A percentile compares a stretch with the other conserved stretches of the same genome.
phyloP scores from a whole-genome alignment of 192 early-diverging fungal species.

The Polychytrium aggregatum region DNA sequence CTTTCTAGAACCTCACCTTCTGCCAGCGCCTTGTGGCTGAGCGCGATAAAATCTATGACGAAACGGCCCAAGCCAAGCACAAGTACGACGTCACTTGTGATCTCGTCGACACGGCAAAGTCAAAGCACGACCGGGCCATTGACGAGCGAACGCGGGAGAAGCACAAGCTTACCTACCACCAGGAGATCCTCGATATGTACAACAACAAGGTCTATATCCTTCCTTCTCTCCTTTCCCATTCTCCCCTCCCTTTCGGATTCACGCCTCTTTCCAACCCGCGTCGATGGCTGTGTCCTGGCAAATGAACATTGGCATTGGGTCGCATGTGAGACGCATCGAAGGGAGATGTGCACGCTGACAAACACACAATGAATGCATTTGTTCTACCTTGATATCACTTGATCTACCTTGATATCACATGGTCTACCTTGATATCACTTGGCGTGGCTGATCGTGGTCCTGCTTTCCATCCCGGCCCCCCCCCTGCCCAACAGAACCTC shows the following conservation, averaged over 20 bases:
- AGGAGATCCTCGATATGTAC: slow-evolving; percentile 58
- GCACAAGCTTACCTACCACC: slow-evolving; percentile 24
- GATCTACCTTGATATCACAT: too few species aligned
- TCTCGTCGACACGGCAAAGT: slow-evolving; percentile 45
- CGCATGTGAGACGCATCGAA: too few species aligned
- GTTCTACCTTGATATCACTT: too few species aligned
- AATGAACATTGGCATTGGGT: too few species aligned
- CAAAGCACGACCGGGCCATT: slow-evolving; percentile 38
- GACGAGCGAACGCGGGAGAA: slow-evolving; percentile 53
- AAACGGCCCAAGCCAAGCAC: slow-evolving; percentile 49
- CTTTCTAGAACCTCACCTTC: slow-evolving; percentile 62
- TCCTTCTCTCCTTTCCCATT: not conserved
- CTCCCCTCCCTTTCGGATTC: not conserved
- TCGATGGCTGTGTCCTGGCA: not conserved
- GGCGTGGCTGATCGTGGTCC: too few species aligned
- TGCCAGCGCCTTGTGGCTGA: slow-evolving; percentile 44
- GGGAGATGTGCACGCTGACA: too few species aligned
- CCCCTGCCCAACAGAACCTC: slow-evolving; percentile 46
- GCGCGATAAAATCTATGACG: slow-evolving; percentile 45
- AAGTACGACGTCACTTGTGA: slow-evolving; percentile 57
- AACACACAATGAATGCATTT: too few species aligned
- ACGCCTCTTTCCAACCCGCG: not conserved
- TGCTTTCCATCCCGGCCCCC: too few species aligned
- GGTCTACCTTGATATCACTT: too few species aligned
- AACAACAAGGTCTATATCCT: slow-evolving; percentile 35